A percentile compares a stretch with the other conserved stretches of the same genome.
phyloP scores from a whole-genome alignment of 768 basidiomycete genomes.

The Panellus pusillus region DNA sequence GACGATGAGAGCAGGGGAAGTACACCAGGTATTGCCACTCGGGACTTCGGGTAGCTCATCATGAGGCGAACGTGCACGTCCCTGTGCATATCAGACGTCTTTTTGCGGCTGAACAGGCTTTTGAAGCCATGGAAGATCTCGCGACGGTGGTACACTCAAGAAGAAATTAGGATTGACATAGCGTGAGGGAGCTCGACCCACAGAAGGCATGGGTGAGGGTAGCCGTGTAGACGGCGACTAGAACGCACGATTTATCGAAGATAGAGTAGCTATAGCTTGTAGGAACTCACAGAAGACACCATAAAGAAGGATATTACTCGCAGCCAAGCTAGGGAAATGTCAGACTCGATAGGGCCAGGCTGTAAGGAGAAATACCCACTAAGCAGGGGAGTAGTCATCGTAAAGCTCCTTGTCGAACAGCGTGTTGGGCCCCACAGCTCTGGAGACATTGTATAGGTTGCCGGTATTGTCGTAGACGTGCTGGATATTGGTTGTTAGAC shows the following conservation, averaged over 20 bases:
- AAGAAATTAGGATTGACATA: too few species aligned
- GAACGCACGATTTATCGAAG: constrained; percentile 18
- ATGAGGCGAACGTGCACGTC: constrained; percentile 46
- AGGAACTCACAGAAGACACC: constrained; percentile 21
- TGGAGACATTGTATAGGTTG: constrained; percentile 38
- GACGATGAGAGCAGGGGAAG: background rate
- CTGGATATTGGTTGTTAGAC: background rate
- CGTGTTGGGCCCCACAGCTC: constrained; percentile 35
- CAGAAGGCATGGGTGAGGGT: constrained; percentile 37
- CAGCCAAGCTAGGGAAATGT: constrained; percentile 1
- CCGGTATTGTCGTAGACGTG: constrained; percentile 45
- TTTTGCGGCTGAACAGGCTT: constrained; percentile 27
- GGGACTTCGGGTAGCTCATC: constrained; percentile 38
- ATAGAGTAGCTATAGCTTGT: constrained; percentile 18
- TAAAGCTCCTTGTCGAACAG: constrained; percentile 35
- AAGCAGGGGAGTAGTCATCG: constrained; percentile 38
- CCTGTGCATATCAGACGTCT: constrained; percentile 28
- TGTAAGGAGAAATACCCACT: background rate
- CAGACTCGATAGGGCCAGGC: background rate
- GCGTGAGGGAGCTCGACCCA: too few species aligned
- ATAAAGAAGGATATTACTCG: constrained; percentile 30
- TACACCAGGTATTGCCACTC: constrained; percentile 42
- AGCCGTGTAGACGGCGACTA: constrained; percentile 26
- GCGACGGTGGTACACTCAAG: constrained; percentile 37
- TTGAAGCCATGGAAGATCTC: constrained; percentile 32